phyloP scores from a whole-genome alignment of 176 grass and related monocot species.

The Phyllostachys edulis region DNA sequence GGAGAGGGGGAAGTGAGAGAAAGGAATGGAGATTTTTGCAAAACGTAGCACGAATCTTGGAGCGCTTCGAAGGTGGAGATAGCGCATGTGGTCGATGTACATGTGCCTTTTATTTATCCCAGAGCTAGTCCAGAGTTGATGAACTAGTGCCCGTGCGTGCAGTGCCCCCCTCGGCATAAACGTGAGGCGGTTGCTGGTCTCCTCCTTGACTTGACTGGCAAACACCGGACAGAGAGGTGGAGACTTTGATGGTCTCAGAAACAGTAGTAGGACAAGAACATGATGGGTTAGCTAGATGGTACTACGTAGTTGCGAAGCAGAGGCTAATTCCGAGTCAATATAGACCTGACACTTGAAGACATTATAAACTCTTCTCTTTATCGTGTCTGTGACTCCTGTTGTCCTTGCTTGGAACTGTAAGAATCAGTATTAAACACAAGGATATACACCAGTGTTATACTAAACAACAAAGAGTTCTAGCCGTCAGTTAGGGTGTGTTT shows the following conservation, averaged over 20 bases:
- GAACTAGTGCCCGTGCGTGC: background rate
- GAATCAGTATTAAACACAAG: background rate
- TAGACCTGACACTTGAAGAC: background rate
- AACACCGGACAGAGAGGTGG: background rate
- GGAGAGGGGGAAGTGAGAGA: too few species aligned
- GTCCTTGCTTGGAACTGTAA: background rate
- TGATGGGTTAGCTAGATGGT: background rate
- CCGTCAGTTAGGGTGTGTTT: too few species aligned
- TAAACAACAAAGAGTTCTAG: background rate
- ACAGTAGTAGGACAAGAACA: background rate
- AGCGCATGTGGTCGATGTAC: too few species aligned
- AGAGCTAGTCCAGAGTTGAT: background rate
- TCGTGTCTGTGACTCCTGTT: background rate
- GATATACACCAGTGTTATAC: background rate
- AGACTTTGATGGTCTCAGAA: background rate
- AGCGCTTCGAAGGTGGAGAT: too few species aligned
- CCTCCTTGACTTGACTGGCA: background rate
- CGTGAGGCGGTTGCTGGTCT: background rate
- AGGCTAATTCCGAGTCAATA: background rate
- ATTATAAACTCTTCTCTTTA: background rate
- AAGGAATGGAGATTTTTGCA: too few species aligned
- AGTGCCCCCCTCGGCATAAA: background rate
- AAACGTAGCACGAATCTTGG: too few species aligned
- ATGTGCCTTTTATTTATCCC: too few species aligned
- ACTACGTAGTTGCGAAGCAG: background rate